These are phyloP conservation scores for Boletus rubescentipes DNA, from an alignment of 768 basidiomycete genomes.

Conservation along the genomic window DNA sequence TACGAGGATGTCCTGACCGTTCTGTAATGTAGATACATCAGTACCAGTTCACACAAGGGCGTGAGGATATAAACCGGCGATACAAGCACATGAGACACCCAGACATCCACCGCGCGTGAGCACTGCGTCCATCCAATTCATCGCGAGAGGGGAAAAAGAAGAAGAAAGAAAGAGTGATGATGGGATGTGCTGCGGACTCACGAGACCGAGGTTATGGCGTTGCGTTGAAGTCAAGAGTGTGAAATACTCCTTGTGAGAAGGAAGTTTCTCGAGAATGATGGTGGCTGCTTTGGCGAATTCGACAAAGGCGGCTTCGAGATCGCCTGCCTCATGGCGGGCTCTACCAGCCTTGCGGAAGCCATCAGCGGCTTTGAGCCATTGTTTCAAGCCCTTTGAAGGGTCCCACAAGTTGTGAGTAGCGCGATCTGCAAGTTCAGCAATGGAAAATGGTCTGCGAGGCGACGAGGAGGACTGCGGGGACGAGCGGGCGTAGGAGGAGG, in stretches of 20 bases:
- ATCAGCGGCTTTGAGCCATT: slow-evolving; percentile 66
- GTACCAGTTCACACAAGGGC: slow-evolving; percentile 5
- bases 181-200: slow-evolving; percentile 42
- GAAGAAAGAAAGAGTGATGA: not conserved
- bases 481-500: slow-evolving; percentile 17
- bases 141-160: slow-evolving; percentile 3
- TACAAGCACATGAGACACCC: not conserved
- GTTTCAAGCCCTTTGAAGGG: slow-evolving; percentile 57
- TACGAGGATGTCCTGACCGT: slow-evolving; percentile 73
- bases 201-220: slow-evolving; percentile 64
- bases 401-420: slow-evolving; percentile 60
- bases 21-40: slow-evolving; percentile 41
- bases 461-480: slow-evolving; percentile 18
- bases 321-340: slow-evolving; percentile 43
- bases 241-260: slow-evolving; percentile 65
- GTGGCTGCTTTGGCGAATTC: slow-evolving; percentile 73
- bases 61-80: not conserved
- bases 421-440: slow-evolving; percentile 62
- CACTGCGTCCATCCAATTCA: not conserved
- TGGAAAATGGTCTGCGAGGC: slow-evolving; percentile 51
- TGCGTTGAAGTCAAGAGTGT: slow-evolving; percentile 55
- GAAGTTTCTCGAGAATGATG: slow-evolving; percentile 76
- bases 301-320: slow-evolving; percentile 72
- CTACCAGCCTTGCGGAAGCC: slow-evolving; percentile 57
- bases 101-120: not conserved